Evolutionary conservation across 2,329 filamentous ascomycete genomes (phyloP).

Genomic region (Sordariomycetes sp.): DNA sequence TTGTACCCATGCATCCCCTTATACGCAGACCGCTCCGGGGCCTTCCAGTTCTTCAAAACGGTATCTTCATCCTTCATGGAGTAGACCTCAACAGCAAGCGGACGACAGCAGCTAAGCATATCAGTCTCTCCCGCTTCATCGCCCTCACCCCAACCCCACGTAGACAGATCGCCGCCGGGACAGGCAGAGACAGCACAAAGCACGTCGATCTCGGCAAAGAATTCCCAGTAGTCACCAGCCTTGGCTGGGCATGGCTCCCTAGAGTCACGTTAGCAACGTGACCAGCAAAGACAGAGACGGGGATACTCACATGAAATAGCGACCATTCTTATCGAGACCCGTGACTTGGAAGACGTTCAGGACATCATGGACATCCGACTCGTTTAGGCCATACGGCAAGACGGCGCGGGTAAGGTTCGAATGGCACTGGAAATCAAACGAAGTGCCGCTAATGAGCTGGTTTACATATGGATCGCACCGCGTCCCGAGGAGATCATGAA

Average conservation of each 20-base stretch:
- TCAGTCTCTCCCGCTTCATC: conserved; percentile 42
- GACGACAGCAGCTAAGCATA: conserved; percentile 58
- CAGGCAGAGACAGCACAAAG: conserved; percentile 53
- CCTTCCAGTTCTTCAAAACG: conserved; percentile 44
- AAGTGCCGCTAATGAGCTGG: conserved; percentile 52
- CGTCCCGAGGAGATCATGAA: conserved; percentile 73
- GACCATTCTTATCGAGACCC: conserved; percentile 55
- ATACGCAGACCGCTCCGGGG: conserved; percentile 47
- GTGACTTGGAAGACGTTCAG: conserved; percentile 82
- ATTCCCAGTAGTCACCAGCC: conserved; percentile 52
- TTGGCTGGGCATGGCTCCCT: conserved; percentile 35
- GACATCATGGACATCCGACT: conserved; percentile 72
- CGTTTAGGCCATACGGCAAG: conserved; percentile 51
- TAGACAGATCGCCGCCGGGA: conserved; percentile 66
- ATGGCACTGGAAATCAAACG: conserved; percentile 75
- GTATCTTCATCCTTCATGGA: conserved; percentile 39
- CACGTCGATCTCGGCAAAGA: conserved; percentile 68
- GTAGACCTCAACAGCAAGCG: conserved; percentile 63
- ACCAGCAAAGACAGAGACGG: no score
- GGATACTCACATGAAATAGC: conserved; percentile 56
- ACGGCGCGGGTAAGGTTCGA: conserved; percentile 68
- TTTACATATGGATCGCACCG: conserved; percentile 80
- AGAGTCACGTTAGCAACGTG: background rate
- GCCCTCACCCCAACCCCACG: conserved; percentile 62
- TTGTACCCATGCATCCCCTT: conserved; percentile 50